Evolutionary conservation across 2,329 filamentous ascomycete species (phyloP), one percentile per base, ranked within the genome.

Genomic region (Colletotrichum agaves): DNA sequence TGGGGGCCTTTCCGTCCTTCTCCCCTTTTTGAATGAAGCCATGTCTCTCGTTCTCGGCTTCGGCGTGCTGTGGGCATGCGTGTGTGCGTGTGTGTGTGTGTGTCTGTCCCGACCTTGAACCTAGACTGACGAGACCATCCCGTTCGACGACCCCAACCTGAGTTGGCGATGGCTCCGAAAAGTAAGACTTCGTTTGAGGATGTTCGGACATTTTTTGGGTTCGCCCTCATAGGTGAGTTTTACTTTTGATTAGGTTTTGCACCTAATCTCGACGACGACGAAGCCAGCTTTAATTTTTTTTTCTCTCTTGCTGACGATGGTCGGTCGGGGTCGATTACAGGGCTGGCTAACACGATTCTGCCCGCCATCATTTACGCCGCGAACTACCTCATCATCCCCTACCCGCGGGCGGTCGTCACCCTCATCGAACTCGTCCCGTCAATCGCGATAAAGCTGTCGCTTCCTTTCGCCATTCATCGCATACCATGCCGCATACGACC

Each of bases 321-420:
- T 33, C 8, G 12, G 11, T 33, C 8, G 7, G 17, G n/a, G 19
- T 21, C n/a, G 7, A 8, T 15, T 17, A 33, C 35, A 79, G 78
- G 75, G 55, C 68, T 79, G 60, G 71, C 71, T 57, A 78, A 75
- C 56, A 72, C 70, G 8, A 49, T 77, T 39, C 70, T 79, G 3
- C 73, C 76, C 0, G 74, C 72, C 56, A 72, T 78, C 47, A 73
- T 77, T 39, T 74, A 75, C 62, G 74, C 76, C 5, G 72, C 74
- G 57, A 77, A 77, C 63, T 79, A 79, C 49, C 76, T 79, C 69
- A 76, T 78, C 53, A 73, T 79, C 53, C 76, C 77, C 0, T 79
- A 76, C 49, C 73, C 77, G 1, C 73, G 74, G 37, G 74, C 75
- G 56, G 56, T 73, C 50, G 76, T 79, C 55, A 41, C 77, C 35